A percentile compares a stretch with the other conserved stretches of the same genome.
Conservation (phyloP, 192 early-diverging fungal species). For the Phlyctochytrium bullatum region DNA sequence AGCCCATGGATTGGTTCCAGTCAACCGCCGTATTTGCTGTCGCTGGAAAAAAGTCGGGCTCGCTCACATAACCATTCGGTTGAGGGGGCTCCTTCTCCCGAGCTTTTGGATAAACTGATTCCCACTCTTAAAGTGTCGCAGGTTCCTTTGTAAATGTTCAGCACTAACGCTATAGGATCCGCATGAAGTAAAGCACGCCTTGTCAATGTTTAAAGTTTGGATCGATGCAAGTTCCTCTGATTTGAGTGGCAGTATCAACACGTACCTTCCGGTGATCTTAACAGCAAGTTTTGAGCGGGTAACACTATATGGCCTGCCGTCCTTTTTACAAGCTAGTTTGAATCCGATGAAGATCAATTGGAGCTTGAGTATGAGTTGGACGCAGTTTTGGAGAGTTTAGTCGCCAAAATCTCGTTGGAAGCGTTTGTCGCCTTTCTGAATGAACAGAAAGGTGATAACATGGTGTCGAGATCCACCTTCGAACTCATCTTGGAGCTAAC, state of each 20-base stretch:
- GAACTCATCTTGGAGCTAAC: neutral
- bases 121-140: too few relatives aligned
- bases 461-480: neutral
- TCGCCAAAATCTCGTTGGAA: neutral
- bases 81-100: too few relatives aligned
- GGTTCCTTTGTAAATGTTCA: too few relatives aligned
- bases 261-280: neutral
- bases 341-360: neutral
- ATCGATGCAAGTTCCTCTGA: neutral
- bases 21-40: too few relatives aligned
- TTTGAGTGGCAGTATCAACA: neutral
- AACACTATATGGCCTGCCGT: neutral
- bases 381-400: neutral
- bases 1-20: neutral
- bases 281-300: neutral
- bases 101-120: too few relatives aligned
- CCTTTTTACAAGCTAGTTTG: neutral
- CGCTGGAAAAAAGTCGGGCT: too few relatives aligned
- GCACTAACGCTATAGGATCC: too few relatives aligned
- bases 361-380: constrained; percentile 3
- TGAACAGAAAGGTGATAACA: neutral
- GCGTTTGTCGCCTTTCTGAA: neutral
- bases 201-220: neutral
- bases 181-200: neutral
- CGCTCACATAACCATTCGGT: too few relatives aligned